These are phyloP conservation scores for Echria macrotheca DNA, from an alignment of 495 filamentous ascomycete genomes.

Conservation along the genomic window DNA sequence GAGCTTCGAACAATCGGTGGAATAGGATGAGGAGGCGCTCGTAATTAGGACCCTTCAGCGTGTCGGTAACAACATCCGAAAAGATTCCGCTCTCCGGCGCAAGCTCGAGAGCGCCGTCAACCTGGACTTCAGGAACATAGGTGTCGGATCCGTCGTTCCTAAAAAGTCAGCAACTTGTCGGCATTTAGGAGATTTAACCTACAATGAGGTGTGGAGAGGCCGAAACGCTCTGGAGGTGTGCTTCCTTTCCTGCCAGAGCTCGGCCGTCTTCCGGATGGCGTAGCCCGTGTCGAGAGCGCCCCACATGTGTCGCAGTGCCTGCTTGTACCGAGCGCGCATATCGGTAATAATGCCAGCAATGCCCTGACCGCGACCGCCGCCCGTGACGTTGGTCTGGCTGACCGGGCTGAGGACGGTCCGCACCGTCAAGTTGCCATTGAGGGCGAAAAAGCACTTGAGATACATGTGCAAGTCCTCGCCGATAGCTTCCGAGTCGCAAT, in stretches of 20 bases:
- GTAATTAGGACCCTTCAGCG: constrained; percentile 39
- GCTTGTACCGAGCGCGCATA: constrained; percentile 55
- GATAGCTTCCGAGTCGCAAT: constrained; percentile 60
- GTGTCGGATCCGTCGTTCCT: constrained; percentile 38
- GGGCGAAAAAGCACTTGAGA: constrained; percentile 67
- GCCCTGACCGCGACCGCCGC: constrained; percentile 43
- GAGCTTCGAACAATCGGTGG: constrained; percentile 62
- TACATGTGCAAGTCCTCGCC: constrained; percentile 73
- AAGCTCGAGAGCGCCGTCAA: constrained; percentile 36
- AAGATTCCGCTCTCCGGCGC: constrained; percentile 41
- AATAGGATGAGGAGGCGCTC: constrained; percentile 43
- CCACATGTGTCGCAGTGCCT: constrained; percentile 69
- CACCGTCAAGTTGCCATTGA: constrained; percentile 55
- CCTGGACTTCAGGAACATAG: constrained; percentile 41
- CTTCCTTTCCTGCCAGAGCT: constrained; percentile 46
- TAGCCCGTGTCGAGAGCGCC: constrained; percentile 62
- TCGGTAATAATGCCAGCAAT: constrained; percentile 47
- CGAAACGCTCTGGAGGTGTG: constrained; percentile 44
- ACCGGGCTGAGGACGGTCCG: constrained; percentile 54
- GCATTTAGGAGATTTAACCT: constrained; percentile 12
- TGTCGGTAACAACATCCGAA: constrained; percentile 43
- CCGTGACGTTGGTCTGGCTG: constrained; percentile 62
- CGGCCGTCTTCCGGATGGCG: constrained; percentile 44
- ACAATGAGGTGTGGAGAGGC: constrained; percentile 45
- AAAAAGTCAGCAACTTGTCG: background rate